phyloP scores from a whole-genome alignment of 1,139 yeast species.

The Suhomyces maxii region DNA sequence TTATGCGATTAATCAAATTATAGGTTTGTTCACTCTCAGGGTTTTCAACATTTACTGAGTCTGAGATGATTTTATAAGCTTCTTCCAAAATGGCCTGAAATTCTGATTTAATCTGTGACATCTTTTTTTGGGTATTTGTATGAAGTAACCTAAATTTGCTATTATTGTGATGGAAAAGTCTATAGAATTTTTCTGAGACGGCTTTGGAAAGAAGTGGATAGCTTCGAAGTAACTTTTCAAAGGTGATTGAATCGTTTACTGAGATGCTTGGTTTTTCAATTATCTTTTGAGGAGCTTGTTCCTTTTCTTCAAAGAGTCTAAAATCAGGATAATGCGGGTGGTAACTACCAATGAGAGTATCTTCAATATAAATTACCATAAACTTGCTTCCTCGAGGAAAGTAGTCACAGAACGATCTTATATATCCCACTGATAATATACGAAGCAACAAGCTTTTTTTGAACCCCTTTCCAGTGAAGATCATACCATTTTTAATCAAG shows the following conservation, averaged over 20 bases:
- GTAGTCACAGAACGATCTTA: slow-evolving; percentile 48
- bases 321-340: slow-evolving; percentile 1
- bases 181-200: slow-evolving; percentile 47
- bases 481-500: slow-evolving; percentile 53
- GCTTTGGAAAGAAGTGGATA: slow-evolving; percentile 48
- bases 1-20: slow-evolving; percentile 32
- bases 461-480: slow-evolving; percentile 62
- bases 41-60: slow-evolving; percentile 37
- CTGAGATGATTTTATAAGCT: slow-evolving; percentile 42
- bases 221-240: slow-evolving; percentile 41
- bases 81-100: slow-evolving; percentile 38
- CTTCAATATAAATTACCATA: slow-evolving; percentile 54
- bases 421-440: slow-evolving; percentile 44
- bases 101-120: slow-evolving; percentile 30
- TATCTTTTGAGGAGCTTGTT: neutral
- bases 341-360: slow-evolving; percentile 44
- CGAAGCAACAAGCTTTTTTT: slow-evolving; percentile 45
- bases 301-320: neutral
- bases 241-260: slow-evolving; percentile 14
- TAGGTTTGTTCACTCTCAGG: slow-evolving; percentile 40
- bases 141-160: slow-evolving; percentile 34
- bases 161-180: slow-evolving; percentile 47
- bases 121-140: slow-evolving; percentile 29
- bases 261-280: neutral
- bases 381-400: slow-evolving; percentile 51